These are phyloP conservation scores for Kazachstania bromeliacearum DNA, from an alignment of 805 yeast species.

Conservation along the genomic window DNA sequence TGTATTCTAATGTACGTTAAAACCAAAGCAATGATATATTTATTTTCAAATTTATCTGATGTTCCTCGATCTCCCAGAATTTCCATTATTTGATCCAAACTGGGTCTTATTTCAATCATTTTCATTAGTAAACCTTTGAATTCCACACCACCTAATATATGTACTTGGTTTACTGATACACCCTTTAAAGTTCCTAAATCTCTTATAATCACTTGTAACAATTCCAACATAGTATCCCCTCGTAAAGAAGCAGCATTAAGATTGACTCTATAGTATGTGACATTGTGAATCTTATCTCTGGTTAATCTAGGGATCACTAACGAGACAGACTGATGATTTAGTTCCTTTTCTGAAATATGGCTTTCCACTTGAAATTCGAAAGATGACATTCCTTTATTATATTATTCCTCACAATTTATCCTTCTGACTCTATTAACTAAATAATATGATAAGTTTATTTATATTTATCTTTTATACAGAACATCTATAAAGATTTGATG, in stretches of 20 bases:
- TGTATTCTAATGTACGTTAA: conserved; percentile 52
- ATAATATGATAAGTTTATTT: too few relatives aligned
- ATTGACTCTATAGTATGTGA: conserved; percentile 26
- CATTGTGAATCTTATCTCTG: conserved; percentile 24
- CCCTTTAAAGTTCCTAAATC: conserved; percentile 21
- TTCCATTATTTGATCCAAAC: conserved; percentile 17
- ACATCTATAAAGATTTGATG: too few relatives aligned
- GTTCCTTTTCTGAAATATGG: conserved; percentile 20
- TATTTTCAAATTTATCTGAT: conserved; percentile 51
- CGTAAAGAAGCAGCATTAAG: conserved; percentile 17
- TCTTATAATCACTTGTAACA: conserved; percentile 16
- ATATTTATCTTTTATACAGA: too few relatives aligned
- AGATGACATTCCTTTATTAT: conserved; percentile 8
- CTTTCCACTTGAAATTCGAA: conserved; percentile 26
- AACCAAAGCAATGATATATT: conserved; percentile 40
- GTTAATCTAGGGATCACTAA: conserved; percentile 26
- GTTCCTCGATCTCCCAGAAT: conserved; percentile 43
- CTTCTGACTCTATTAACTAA: too few relatives aligned
- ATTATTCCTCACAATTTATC: too few relatives aligned
- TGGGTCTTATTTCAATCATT: conserved; percentile 68
- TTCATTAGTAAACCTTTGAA: conserved; percentile 60
- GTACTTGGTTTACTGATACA: conserved; percentile 8
- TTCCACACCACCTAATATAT: conserved; percentile 27
- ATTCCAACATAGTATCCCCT: conserved; percentile 22
- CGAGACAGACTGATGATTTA: conserved; percentile 28